Evolutionary conservation across 1,139 yeast species (phyloP), one percentile per base, ranked within the genome.

Genomic region (Magnusiomyces paraingens): DNA sequence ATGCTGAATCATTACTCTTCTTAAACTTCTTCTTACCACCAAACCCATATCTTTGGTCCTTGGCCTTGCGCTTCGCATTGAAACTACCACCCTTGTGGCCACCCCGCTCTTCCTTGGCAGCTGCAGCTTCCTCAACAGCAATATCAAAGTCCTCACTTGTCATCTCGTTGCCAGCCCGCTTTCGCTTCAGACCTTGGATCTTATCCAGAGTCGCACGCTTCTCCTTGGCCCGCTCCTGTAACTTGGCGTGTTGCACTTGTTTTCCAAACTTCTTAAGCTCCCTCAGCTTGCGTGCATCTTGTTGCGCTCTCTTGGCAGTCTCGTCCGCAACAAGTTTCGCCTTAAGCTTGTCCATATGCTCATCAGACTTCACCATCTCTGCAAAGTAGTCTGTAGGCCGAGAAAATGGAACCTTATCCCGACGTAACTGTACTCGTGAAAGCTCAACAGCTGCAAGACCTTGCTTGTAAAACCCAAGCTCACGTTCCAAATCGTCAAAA

Each of bases 371-470:
- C 59, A 90, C 88, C 99, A 93, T 93, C 72, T 93, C 99, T 11
- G 99, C 99, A 73, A 93, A 93, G 70, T 88, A 93, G 70, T 93
- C 99, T 64, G 82, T 74, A 32, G 99, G 99, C 70, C 99, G 82
- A 42, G 95, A 78, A 70, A 93, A 93, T 56, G 97, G 93, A 22
- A 90, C 83, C 66, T 84, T 84, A 62, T 84, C 77, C 68, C 81
- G 81, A 51, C 75, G 65, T 51, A 91, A 76, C 50, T 80, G 79
- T 51, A 78, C 73, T 66, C 93, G 84, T 40, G 89, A 96, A 64
- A 78, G 80, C 56, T 78, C 73, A 39, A 86, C 95, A 5, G 98
- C 96, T 52, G 82, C 86, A 58, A 93, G 79, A 15, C 95, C 95
- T 74, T 94, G 99, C 69, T 88, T 90, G 72, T 91, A 93, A 65